These are phyloP conservation scores for Globisporangium apiculatum DNA, from an alignment of 352 stramenopile genomes.

Conservation along the genomic window DNA sequence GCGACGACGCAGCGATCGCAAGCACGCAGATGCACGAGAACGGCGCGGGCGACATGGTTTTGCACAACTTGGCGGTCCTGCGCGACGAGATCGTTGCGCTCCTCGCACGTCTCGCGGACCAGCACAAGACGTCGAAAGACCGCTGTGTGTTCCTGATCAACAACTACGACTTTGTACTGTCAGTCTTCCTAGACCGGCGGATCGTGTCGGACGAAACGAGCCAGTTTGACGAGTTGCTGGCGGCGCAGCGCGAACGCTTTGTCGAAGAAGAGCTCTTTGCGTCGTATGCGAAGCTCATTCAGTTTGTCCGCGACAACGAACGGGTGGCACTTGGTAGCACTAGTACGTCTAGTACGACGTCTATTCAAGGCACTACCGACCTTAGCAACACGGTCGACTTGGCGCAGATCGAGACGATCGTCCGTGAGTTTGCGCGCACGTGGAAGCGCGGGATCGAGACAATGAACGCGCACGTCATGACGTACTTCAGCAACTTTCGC, in stretches of 20 bases:
- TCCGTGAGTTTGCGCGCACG: conserved; percentile 92
- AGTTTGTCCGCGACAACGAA: conserved; percentile 96
- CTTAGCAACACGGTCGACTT: conserved; percentile 57
- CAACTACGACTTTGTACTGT: conserved; percentile 96
- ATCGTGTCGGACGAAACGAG: conserved; percentile 93
- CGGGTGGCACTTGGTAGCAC: conserved; percentile 48
- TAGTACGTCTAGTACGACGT: neutral
- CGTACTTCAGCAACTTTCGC: conserved; percentile 97
- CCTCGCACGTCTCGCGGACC: conserved; percentile 83
- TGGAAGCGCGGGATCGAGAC: conserved; percentile 96
- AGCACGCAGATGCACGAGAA: conserved; percentile 79
- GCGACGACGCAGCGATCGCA: conserved; percentile 30
- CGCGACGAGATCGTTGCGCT: conserved; percentile 77
- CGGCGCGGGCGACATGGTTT: conserved; percentile 90
- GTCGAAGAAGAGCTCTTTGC: conserved; percentile 94
- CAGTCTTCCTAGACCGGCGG: conserved; percentile 92
- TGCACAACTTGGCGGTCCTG: conserved; percentile 86
- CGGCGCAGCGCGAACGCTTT: conserved; percentile 93
- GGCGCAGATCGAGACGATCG: conserved; percentile 90
- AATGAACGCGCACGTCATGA: conserved; percentile 97
- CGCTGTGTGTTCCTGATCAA: conserved; percentile 97
- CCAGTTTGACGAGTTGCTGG: conserved; percentile 92
- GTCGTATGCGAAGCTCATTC: conserved; percentile 95
- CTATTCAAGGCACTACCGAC: no score
- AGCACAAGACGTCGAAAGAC: conserved; percentile 91